Percentiles rank a stretch among this genome's conserved stretches.
These are phyloP conservation scores for Coemansia sp. DNA, from an alignment of 192 early-diverging fungal genomes.

Conservation along the genomic window DNA sequence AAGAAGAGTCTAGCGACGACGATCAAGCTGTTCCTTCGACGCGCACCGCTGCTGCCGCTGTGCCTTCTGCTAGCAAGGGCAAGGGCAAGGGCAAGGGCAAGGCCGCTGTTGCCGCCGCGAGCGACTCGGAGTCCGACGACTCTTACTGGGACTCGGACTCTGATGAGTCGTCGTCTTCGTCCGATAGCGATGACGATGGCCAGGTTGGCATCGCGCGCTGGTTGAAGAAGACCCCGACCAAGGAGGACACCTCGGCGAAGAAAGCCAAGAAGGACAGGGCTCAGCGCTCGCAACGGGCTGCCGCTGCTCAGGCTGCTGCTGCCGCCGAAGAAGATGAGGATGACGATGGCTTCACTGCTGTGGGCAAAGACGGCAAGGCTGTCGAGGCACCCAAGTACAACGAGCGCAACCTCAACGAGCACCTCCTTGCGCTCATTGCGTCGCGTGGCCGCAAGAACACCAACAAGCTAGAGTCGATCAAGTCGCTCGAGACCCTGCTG, in stretches of 20 bases:
- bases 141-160: constrained; percentile 34
- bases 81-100: constrained; percentile 17
- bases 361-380: constrained; percentile 67
- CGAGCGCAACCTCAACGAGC: constrained; percentile 77
- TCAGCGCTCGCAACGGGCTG: constrained; percentile 22
- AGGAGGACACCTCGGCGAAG: constrained; percentile 18
- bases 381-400: constrained; percentile 60
- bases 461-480: constrained; percentile 76
- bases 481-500: constrained; percentile 64
- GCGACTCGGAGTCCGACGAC: constrained; percentile 24
- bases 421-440: constrained; percentile 72
- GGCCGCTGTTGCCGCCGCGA: constrained; percentile 4
- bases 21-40: constrained; percentile 21
- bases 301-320: constrained; percentile 13
- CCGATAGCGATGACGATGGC: constrained; percentile 23
- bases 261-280: constrained; percentile 46
- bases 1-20: constrained; percentile 12
- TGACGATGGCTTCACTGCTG: constrained; percentile 68
- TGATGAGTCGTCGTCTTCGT: constrained; percentile 27
- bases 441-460: constrained; percentile 95
- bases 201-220: constrained; percentile 39
- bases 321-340: constrained; percentile 39
- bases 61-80: neutral
- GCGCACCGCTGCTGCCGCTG: constrained; percentile 6
- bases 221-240: constrained; percentile 47